Evolutionary conservation across 768 basidiomycete species (phyloP).

Genomic region (Pisolithus orientalis): DNA sequence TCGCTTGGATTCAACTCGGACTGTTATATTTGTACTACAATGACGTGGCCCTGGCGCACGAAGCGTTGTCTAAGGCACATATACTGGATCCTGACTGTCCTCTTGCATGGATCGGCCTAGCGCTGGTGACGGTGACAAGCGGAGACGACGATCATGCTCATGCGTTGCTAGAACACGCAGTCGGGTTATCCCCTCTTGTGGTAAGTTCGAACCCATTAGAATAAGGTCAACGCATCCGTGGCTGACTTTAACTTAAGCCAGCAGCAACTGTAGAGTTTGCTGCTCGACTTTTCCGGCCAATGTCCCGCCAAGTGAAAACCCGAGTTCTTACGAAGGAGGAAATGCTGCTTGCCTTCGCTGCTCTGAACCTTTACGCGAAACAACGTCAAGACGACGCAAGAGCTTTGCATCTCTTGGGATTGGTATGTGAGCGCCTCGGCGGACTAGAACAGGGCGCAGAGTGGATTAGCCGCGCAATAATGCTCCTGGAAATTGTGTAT

Average conservation of each 20-base stretch:
- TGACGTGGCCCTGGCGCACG: conserved; percentile 78
- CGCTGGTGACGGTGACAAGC: conserved; percentile 55
- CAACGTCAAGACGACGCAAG: conserved; percentile 62
- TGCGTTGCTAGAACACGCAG: conserved; percentile 69
- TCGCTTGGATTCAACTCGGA: conserved; percentile 84
- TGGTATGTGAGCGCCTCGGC: conserved; percentile 81
- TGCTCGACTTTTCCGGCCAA: conserved; percentile 44
- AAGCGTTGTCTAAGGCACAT: conserved; percentile 84
- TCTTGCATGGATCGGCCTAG: conserved; percentile 88
- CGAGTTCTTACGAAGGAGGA: conserved; percentile 31
- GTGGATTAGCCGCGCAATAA: conserved; percentile 56
- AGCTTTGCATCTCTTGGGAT: conserved; percentile 76
- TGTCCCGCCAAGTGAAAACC: conserved; percentile 19
- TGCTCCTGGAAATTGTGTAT: conserved; percentile 77
- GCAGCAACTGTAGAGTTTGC: conserved; percentile 79
- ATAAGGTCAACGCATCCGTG: neutral
- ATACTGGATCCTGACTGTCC: conserved; percentile 88
- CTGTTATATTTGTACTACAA: conserved; percentile 75
- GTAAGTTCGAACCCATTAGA: conserved; percentile 36
- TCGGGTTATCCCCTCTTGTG: conserved; percentile 48
- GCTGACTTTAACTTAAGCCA: conserved; percentile 42
- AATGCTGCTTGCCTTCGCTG: conserved; percentile 74
- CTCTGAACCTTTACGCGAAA: conserved; percentile 69
- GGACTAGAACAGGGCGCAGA: conserved; percentile 55
- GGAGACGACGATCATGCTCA: conserved; percentile 56